Percentiles rank a stretch among this genome's conserved stretches.
Conservation (phyloP, 768 basidiomycete species). For the Cantharellus cinnabarinus region DNA sequence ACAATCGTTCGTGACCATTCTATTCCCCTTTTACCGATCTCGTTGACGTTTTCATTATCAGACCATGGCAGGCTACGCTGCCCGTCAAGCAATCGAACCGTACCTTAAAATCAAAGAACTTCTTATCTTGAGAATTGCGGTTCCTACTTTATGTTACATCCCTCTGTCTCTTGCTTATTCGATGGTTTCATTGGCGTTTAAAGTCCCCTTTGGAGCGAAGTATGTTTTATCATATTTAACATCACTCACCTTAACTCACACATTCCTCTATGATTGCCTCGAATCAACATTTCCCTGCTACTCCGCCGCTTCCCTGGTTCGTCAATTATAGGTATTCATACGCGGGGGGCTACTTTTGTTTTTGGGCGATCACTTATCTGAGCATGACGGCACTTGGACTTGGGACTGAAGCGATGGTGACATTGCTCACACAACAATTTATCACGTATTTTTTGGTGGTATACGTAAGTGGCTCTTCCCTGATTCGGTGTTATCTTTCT, state of each 20-base stretch:
- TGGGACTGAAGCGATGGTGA: constrained; percentile 18
- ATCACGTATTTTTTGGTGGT: constrained; percentile 18
- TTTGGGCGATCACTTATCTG: constrained; percentile 17
- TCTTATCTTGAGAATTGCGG: constrained; percentile 17
- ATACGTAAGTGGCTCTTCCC: not conserved
- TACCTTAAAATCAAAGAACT: constrained; percentile 19
- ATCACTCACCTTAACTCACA: not conserved
- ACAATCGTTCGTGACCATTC: not conserved
- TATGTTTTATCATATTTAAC: constrained; percentile 5
- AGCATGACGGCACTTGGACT: constrained; percentile 18
- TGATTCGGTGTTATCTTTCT: not conserved
- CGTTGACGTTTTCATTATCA: not conserved
- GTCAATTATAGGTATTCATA: constrained; percentile 4
- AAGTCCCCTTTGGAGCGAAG: constrained; percentile 20
- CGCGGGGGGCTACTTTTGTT: constrained; percentile 19
- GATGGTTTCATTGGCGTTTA: constrained; percentile 25
- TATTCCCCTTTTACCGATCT: not conserved
- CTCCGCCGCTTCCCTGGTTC: not conserved
- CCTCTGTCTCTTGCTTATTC: constrained; percentile 23
- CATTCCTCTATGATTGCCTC: not conserved
- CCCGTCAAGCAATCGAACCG: constrained; percentile 18
- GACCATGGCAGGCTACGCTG: constrained; percentile 17
- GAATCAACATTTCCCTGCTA: too few species aligned
- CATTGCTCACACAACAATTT: constrained; percentile 18
- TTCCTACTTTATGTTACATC: constrained; percentile 20